Base-by-base conservation (phyloP, 2,329 filamentous ascomycete species). In the Pseudocercospora pini-densiflorae region DNA sequence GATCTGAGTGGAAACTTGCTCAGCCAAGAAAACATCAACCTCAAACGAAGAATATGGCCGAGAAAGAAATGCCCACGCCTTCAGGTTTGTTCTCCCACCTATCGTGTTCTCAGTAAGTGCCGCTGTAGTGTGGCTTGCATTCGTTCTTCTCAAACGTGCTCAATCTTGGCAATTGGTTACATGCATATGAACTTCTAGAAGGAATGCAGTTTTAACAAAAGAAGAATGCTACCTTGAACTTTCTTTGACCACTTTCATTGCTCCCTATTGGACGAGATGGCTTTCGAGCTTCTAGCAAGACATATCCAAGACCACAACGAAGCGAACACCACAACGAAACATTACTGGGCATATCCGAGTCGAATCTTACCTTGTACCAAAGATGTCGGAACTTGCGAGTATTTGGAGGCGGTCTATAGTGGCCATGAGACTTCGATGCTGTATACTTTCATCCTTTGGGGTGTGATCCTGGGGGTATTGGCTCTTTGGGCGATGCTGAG, bases 381-480 rank as follows among this genome's bases (percentile, higher is more conserved):
- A 67, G 87, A 89, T 74, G 72, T 79, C 0, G 87, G 86, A 1
- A 85, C 85, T 5, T 90, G 87, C 73, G 82, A 77, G 40, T 90
- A 89, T 73, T 79, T 88, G 29, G 85, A 87, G 70, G 79, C 79
- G 3, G 84, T 87, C 12, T 88, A 88, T 70, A 78, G 78, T 61
- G 81, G 80, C 67, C 86, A 88, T 72, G 84, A 86, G 70, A 64
- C 82, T 2, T 83, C 82, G 2, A 86, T 88, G 81, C 76, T 85
- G 2, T 88, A 88, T 74, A 84, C 80, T 0, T 84, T 83, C 68
- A 87, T 88, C 66, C 71, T 88, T 51, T 88, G 86, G 86, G 83
- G 82, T 0, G 82, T 83, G 2, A 81, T 88, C 58, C 79, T 81
- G 5, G 82, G 79, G 0, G 77, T 86, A 16, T 75, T 86, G 12